Evolutionary conservation across 2,329 filamentous ascomycete genomes (phyloP).

Genomic region (Penicillium sp.): DNA sequence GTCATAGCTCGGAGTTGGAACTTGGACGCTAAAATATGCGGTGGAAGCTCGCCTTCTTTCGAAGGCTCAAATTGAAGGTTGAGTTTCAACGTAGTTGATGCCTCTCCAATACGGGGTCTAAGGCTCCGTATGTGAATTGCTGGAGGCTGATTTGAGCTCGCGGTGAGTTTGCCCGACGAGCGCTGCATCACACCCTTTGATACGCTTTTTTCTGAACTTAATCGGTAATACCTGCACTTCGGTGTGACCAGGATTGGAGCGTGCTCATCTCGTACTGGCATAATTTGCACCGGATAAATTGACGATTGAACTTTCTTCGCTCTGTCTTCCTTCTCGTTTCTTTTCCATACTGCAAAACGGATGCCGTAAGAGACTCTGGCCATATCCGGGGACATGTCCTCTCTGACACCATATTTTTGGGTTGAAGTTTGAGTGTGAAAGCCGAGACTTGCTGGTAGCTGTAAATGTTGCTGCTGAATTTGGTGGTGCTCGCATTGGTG

Average conservation of each 20-base stretch:
- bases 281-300: constrained; percentile 11
- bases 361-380: constrained; percentile 10
- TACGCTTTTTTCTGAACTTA: constrained; percentile 1
- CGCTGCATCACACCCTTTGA: constrained; percentile 5
- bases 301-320: constrained; percentile 6
- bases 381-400: constrained; percentile 11
- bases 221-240: constrained; percentile 9
- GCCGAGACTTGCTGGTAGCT: constrained; percentile 18
- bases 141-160: constrained; percentile 3
- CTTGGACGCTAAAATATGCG: constrained; percentile 2
- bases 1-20: constrained; percentile 17
- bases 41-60: neutral
- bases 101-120: neutral
- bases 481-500: constrained; percentile 13
- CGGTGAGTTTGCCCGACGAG: constrained; percentile 3
- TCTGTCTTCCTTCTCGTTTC: neutral
- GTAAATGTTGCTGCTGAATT: constrained; percentile 16
- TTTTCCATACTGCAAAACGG: constrained; percentile 2
- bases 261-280: constrained; percentile 8
- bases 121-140: constrained; percentile 6
- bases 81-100: constrained; percentile 1
- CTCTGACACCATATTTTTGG: neutral
- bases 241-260: constrained; percentile 8
- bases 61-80: constrained; percentile 11
- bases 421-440: neutral